Evolutionary conservation across 192 early-diverging fungal species (phyloP).

Genomic region (Phlyctochytrium arcticum): DNA sequence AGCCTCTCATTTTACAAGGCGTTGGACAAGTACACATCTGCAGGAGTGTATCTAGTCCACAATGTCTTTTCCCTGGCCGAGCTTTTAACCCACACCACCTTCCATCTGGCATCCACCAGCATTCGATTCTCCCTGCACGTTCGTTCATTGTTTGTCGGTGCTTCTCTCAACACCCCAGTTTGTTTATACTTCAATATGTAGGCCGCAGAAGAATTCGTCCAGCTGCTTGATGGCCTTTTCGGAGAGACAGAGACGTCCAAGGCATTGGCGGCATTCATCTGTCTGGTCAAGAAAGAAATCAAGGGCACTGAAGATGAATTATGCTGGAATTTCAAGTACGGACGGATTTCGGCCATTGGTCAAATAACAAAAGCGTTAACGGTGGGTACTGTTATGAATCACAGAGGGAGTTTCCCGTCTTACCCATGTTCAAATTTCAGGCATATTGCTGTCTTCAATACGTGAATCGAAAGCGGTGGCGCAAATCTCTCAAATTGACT

Average conservation of each 20-base stretch:
- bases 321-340: conserved; percentile 1
- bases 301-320: conserved; percentile 28
- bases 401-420: neutral
- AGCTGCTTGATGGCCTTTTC: conserved; percentile 90
- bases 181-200: conserved; percentile 11
- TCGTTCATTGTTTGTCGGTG: neutral
- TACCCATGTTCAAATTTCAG: neutral
- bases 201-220: conserved; percentile 84
- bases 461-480: conserved; percentile 32
- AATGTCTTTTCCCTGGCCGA: conserved; percentile 72
- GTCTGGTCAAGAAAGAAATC: conserved; percentile 38
- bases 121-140: conserved; percentile 48
- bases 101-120: conserved; percentile 73
- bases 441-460: conserved; percentile 40
- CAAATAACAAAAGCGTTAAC: conserved; percentile 32
- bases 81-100: conserved; percentile 69
- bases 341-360: conserved; percentile 28
- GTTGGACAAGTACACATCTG: conserved; percentile 59
- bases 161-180: too few species aligned
- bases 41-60: conserved; percentile 61
- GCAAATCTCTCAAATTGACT: conserved; percentile 26
- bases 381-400: conserved; percentile 4
- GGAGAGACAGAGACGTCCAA: conserved; percentile 94
- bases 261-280: conserved; percentile 79
- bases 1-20: conserved; percentile 46